These are phyloP conservation scores for Trametes cinnabarina DNA, from an alignment of 768 basidiomycete species.

Conservation along the genomic window DNA sequence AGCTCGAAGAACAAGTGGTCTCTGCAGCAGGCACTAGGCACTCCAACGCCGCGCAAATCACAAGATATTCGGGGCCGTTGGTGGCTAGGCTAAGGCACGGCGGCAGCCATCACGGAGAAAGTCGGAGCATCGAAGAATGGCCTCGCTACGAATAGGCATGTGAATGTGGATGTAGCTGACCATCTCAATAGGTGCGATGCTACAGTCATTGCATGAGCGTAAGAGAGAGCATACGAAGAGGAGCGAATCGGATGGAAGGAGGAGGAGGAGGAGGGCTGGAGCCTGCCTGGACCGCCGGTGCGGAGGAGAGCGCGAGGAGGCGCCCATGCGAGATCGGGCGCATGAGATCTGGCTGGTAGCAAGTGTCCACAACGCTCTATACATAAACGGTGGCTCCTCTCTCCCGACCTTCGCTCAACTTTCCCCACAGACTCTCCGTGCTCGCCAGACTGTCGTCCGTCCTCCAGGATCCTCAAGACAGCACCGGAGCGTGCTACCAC, in stretches of 20 bases:
- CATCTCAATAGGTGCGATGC: neutral
- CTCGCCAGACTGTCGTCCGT: neutral
- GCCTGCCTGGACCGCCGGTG: conserved; percentile 7
- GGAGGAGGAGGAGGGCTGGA: conserved; percentile 3
- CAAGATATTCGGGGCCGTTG: too few species aligned
- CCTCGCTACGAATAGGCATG: neutral
- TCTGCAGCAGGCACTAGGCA: too few species aligned
- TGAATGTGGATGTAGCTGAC: too few species aligned
- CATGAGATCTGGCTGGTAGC: neutral
- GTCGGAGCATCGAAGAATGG: neutral
- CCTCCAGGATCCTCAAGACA: neutral
- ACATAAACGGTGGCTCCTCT: neutral
- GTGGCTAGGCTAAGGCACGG: too few species aligned
- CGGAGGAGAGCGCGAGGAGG: neutral
- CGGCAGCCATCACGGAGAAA: neutral
- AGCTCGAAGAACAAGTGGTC: too few species aligned
- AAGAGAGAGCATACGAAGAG: neutral
- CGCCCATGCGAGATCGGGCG: conserved; percentile 5
- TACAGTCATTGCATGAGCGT: neutral
- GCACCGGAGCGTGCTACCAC: neutral
- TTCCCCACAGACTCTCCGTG: neutral
- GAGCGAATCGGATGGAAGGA: neutral
- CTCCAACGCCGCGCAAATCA: too few species aligned
- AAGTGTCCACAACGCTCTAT: neutral
- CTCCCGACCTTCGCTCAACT: neutral